Evolutionary conservation across 1,139 yeast species (phyloP).

Genomic region (Protomyces macrosporus): DNA sequence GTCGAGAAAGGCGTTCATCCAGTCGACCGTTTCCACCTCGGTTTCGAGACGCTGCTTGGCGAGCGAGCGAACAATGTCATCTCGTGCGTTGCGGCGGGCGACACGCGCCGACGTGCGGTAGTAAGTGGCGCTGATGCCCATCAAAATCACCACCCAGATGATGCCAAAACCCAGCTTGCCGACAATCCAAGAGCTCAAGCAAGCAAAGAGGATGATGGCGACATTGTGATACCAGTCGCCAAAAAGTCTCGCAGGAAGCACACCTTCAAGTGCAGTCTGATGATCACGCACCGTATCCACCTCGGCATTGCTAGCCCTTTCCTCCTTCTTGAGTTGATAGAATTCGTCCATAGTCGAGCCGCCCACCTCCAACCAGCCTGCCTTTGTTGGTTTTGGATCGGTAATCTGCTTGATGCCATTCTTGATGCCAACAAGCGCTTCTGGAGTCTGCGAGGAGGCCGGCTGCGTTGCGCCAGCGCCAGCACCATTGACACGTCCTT

Average conservation of each 20-base stretch:
- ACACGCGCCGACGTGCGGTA: constrained; percentile 81
- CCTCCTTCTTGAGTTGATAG: not conserved
- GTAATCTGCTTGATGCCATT: not conserved
- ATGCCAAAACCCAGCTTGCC: constrained; percentile 74
- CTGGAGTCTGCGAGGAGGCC: not conserved
- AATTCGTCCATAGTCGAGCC: constrained; percentile 6
- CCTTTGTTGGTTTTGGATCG: not conserved
- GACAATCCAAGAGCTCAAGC: constrained; percentile 64
- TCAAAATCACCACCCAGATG: constrained; percentile 72
- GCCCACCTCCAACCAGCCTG: not conserved
- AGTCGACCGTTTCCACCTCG: constrained; percentile 89
- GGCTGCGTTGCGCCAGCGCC: not conserved
- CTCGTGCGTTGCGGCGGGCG: constrained; percentile 67
- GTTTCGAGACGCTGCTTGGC: constrained; percentile 73
- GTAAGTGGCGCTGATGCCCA: constrained; percentile 55
- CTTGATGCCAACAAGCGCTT: not conserved
- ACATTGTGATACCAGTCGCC: constrained; percentile 97
- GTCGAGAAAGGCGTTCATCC: constrained; percentile 81
- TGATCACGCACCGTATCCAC: constrained; percentile 1
- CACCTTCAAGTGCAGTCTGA: constrained; percentile 2
- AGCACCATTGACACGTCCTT: not conserved
- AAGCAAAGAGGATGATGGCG: constrained; percentile 60
- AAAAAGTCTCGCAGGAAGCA: constrained; percentile 39
- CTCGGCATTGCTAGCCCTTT: not conserved
- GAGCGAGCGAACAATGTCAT: constrained; percentile 77